These are phyloP conservation scores for Leccinum barrowsii DNA, from an alignment of 768 basidiomycete genomes.

Conservation along the genomic window DNA sequence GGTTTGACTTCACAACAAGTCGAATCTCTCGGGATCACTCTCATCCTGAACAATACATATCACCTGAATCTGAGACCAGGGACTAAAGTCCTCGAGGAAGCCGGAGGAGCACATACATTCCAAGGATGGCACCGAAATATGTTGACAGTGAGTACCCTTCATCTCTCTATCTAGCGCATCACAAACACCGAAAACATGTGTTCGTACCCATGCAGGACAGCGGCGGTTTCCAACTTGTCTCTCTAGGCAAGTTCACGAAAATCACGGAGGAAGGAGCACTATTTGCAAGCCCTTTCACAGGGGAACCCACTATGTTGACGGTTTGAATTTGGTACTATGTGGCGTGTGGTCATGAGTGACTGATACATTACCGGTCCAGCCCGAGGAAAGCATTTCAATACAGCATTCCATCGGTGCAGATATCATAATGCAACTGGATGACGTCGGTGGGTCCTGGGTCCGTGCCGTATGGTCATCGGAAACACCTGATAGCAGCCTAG, in stretches of 20 bases:
- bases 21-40: constrained; percentile 73
- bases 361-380: constrained; percentile 39
- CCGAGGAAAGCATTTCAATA: constrained; percentile 87
- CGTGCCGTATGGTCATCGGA: not conserved
- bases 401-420: constrained; percentile 90
- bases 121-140: constrained; percentile 87
- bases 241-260: constrained; percentile 76
- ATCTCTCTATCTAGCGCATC: not conserved
- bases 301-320: constrained; percentile 85
- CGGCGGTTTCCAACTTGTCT: constrained; percentile 87
- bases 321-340: constrained; percentile 33
- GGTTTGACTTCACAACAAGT: constrained; percentile 85
- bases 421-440: constrained; percentile 94
- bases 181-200: not conserved
- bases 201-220: constrained; percentile 55
- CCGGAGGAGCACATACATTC: constrained; percentile 85
- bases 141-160: constrained; percentile 56
- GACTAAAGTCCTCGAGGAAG: constrained; percentile 63
- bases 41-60: constrained; percentile 89
- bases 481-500: constrained; percentile 34
- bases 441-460: constrained; percentile 61
- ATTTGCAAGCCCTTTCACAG: constrained; percentile 81
- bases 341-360: not conserved
- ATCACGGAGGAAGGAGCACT: constrained; percentile 89
- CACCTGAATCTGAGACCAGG: constrained; percentile 88